A percentile compares a stretch with the other conserved stretches of the same genome.
Conservation (phyloP, 352 stramenopile species). For the Pythium utonaiense region DNA sequence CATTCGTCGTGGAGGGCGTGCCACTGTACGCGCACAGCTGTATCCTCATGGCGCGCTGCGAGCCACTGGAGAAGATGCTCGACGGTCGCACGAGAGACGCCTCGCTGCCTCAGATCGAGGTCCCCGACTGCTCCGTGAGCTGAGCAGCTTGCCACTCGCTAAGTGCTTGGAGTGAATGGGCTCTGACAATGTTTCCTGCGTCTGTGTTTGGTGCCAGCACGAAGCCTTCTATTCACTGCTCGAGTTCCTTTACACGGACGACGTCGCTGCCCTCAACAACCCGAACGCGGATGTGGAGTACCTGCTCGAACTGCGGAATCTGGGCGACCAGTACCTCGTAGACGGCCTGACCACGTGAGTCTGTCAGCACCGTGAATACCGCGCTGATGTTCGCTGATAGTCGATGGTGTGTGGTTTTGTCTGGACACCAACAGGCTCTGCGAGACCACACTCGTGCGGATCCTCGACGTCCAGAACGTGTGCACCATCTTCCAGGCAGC, state of each 20-base stretch:
- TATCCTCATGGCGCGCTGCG: constrained; percentile 86
- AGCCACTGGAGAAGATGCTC: constrained; percentile 90
- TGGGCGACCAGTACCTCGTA: constrained; percentile 88
- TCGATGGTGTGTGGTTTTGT: neutral
- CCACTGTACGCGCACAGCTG: constrained; percentile 77
- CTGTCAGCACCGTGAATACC: no score
- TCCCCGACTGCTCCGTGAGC: constrained; percentile 72
- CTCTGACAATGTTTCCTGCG: neutral
- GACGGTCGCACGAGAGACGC: constrained; percentile 85
- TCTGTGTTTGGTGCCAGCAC: no score
- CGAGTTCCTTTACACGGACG: constrained; percentile 89
- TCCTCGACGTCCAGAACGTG: constrained; percentile 74
- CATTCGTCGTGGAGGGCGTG: constrained; percentile 75
- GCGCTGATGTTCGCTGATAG: no score
- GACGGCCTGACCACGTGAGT: constrained; percentile 46
- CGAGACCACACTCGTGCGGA: constrained; percentile 63
- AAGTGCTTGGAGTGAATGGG: neutral
- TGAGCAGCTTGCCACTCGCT: constrained; percentile 6
- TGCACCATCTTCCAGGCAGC: constrained; percentile 54
- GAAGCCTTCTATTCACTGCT: constrained; percentile 79
- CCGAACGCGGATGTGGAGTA: constrained; percentile 46
- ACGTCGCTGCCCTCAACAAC: constrained; percentile 43
- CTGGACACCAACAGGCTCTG: no score
- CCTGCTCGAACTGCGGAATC: constrained; percentile 66
- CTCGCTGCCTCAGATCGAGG: constrained; percentile 54